phyloP scores from a whole-genome alignment of 176 grass and related monocot genomes.

The Musa itinerans region DNA sequence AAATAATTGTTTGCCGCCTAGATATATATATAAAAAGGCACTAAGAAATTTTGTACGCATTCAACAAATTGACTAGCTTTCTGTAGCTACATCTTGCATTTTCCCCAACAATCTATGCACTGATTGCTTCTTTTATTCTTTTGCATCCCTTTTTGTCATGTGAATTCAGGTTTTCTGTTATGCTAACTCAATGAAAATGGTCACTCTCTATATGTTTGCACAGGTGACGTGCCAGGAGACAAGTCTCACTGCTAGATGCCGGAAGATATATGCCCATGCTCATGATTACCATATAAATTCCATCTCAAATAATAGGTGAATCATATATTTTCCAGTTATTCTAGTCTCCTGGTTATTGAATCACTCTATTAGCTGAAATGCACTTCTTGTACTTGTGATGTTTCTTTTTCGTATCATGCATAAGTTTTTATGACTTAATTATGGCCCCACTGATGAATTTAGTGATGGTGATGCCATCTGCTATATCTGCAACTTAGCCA shows the following conservation, averaged over 20 bases:
- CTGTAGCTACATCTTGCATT: background rate
- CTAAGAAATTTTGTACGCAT: background rate
- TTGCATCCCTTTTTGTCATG: background rate
- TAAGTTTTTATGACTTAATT: background rate
- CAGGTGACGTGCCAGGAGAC: slow-evolving; percentile 85
- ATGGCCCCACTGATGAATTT: background rate
- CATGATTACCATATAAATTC: slow-evolving; percentile 99
- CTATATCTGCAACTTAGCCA: too few relatives aligned
- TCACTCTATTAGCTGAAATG: background rate
- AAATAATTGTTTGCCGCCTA: slow-evolving; percentile 1
- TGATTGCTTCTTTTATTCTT: background rate
- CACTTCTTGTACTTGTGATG: background rate
- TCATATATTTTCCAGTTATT: background rate
- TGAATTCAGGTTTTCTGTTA: background rate
- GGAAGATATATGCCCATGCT: slow-evolving; percentile 87
- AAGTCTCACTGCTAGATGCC: slow-evolving; percentile 53
- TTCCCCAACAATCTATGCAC: background rate
- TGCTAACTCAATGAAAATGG: background rate
- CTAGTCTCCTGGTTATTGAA: background rate
- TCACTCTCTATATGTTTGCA: slow-evolving; percentile 12
- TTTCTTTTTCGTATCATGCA: background rate
- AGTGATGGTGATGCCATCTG: background rate
- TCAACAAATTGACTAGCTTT: background rate
- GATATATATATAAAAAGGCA: background rate
- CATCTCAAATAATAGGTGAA: slow-evolving; percentile 90